Conservation (phyloP, 2,329 filamentous ascomycete genomes). For the Polychaeton citri region DNA sequence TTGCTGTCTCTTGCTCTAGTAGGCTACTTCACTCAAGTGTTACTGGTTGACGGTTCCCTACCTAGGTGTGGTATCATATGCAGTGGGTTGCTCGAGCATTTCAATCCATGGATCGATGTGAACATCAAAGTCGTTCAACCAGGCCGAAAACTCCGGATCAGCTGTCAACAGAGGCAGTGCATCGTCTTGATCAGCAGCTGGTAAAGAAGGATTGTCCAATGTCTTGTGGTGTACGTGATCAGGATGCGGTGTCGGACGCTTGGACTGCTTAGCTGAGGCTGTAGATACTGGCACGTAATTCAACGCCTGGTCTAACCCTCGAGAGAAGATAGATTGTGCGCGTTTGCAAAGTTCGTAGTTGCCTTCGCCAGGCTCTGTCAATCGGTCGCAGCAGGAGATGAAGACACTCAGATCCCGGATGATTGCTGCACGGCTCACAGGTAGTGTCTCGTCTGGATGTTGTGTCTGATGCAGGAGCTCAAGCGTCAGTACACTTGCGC, state of each 20-base stretch:
- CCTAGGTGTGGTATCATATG: no score
- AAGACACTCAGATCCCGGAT: slow-evolving; percentile 5
- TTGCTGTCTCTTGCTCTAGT: no score
- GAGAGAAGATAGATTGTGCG: slow-evolving; percentile 4
- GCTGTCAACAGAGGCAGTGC: neutral
- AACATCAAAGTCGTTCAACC: slow-evolving; percentile 3
- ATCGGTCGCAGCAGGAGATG: slow-evolving; percentile 4
- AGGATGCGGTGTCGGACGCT: neutral
- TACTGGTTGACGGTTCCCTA: no score
- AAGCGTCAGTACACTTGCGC: slow-evolving; percentile 5
- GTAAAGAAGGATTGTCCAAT: neutral
- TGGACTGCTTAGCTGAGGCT: neutral
- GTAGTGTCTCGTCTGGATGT: slow-evolving; percentile 1
- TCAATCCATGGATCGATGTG: slow-evolving; percentile 6
- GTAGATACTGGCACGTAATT: slow-evolving; percentile 1
- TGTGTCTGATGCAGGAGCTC: slow-evolving; percentile 5
- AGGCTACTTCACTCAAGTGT: no score
- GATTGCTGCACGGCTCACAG: slow-evolving; percentile 1
- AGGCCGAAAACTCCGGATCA: slow-evolving; percentile 3
- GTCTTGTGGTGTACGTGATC: neutral
- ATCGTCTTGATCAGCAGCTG: neutral
- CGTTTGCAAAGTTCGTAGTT: slow-evolving; percentile 5
- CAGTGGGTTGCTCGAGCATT: neutral
- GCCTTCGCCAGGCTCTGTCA: slow-evolving; percentile 2
- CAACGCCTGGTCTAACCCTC: slow-evolving; percentile 3